Conservation (phyloP, 2,329 filamentous ascomycete genomes). For the Aurifilum marmelostoma region DNA sequence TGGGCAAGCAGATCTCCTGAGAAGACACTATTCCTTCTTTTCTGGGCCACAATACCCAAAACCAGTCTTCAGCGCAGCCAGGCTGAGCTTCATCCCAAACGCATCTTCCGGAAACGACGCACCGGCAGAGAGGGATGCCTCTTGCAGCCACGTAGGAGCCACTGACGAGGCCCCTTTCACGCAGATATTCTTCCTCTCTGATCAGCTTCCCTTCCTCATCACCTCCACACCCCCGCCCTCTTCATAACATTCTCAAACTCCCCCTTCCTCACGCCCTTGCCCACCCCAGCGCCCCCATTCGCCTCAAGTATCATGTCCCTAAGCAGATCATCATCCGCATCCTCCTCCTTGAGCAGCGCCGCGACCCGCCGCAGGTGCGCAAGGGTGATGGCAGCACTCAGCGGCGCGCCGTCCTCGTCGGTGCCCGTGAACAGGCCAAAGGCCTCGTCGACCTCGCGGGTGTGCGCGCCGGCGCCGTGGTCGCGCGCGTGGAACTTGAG, state of each 20-base stretch:
- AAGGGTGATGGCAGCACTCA: slow-evolving; percentile 68
- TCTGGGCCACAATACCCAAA: background rate
- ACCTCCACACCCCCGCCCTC: slow-evolving; percentile 85
- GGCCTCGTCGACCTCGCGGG: slow-evolving; percentile 76
- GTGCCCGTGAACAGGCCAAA: slow-evolving; percentile 77
- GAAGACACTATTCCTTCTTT: background rate
- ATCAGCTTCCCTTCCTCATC: slow-evolving; percentile 47
- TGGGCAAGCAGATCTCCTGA: background rate
- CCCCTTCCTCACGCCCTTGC: slow-evolving; percentile 70
- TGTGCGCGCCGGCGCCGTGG: slow-evolving; percentile 52
- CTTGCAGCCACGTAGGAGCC: too few relatives aligned
- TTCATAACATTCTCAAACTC: slow-evolving; percentile 89
- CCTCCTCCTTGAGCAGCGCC: slow-evolving; percentile 78
- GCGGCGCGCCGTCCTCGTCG: slow-evolving; percentile 36
- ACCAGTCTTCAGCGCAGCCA: background rate
- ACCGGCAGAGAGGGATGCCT: too few relatives aligned
- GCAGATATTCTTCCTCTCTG: background rate
- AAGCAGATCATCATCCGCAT: slow-evolving; percentile 79
- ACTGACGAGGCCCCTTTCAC: background rate
- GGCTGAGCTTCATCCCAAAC: background rate
- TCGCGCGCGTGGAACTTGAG: slow-evolving; percentile 74
- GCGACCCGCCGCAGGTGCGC: slow-evolving; percentile 79
- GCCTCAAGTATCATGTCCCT: slow-evolving; percentile 95
- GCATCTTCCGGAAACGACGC: background rate
- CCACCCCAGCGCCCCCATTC: slow-evolving; percentile 76